Conservation (phyloP, 73 alveolate species). For the Paramecium caudatum region DNA sequence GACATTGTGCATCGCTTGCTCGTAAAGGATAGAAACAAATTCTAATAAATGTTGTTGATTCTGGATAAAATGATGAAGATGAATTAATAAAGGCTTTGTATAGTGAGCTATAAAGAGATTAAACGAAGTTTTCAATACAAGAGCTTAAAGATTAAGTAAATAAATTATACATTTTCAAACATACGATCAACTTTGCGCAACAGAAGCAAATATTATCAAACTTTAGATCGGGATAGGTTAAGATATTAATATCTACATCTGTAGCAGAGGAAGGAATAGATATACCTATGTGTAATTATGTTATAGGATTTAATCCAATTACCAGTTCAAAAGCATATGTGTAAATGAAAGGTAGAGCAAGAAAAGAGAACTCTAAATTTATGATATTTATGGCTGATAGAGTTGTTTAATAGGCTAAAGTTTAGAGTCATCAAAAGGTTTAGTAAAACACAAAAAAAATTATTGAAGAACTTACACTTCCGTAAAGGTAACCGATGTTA, state of each 20-base stretch:
- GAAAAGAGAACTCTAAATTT: constrained; percentile 77
- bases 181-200: background rate
- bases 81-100: background rate
- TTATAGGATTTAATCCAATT: constrained; percentile 80
- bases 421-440: background rate
- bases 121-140: constrained; percentile 19
- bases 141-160: background rate
- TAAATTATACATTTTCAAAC: background rate
- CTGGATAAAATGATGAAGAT: background rate
- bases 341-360: constrained; percentile 85
- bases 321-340: constrained; percentile 80
- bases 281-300: constrained; percentile 82
- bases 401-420: constrained; percentile 8
- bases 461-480: background rate
- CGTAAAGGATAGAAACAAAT: background rate
- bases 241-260: constrained; percentile 79
- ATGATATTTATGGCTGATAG: constrained; percentile 67
- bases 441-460: background rate
- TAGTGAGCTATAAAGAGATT: background rate
- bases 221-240: constrained; percentile 72
- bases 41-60: background rate
- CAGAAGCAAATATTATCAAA: constrained; percentile 62
- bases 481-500: background rate
- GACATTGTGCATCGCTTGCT: background rate
- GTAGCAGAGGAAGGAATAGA: constrained; percentile 85